These are phyloP conservation scores for Hura crepitans DNA, from an alignment of 441 rosid species.

Conservation along the genomic window DNA sequence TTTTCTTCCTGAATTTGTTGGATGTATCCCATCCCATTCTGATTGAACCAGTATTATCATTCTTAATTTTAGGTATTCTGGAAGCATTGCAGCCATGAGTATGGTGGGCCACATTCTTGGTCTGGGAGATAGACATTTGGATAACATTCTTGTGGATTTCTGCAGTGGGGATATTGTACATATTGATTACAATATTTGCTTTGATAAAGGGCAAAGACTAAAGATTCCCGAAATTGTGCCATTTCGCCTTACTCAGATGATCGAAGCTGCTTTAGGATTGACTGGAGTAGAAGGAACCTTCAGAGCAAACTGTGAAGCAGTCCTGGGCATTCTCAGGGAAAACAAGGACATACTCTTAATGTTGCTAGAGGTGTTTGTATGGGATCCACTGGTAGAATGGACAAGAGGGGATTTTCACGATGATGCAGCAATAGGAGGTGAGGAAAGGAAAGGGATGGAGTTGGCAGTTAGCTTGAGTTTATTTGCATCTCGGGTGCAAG, in stretches of 20 bases:
- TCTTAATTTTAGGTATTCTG: conserved; percentile 68
- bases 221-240: conserved; percentile 98
- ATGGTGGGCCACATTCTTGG: conserved; percentile 97
- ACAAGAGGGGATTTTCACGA: conserved; percentile 96
- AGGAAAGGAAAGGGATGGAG: conserved; percentile 99
- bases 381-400: conserved; percentile 99
- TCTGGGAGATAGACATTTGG: conserved; percentile 96
- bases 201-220: conserved; percentile 92
- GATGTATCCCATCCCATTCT: not conserved
- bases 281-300: conserved; percentile 92
- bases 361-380: conserved; percentile 90
- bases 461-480: conserved; percentile 97
- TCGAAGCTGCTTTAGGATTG: conserved; percentile 90
- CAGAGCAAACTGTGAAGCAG: conserved; percentile 90
- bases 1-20: not conserved
- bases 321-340: conserved; percentile 70
- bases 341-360: conserved; percentile 84
- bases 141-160: conserved; percentile 94
- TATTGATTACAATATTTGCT: conserved; percentile 96
- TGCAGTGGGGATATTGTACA: conserved; percentile 94
- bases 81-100: conserved; percentile 98
- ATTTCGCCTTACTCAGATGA: conserved; percentile 90
- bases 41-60: conserved; percentile 2
- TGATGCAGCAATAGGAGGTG: conserved; percentile 97
- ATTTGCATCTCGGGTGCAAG: conserved; percentile 98